Percentiles rank a stretch among this genome's conserved stretches.
These are phyloP conservation scores for Polyporus tsugae DNA, from an alignment of 1,284 basidiomycete genomes.

Conservation along the genomic window DNA sequence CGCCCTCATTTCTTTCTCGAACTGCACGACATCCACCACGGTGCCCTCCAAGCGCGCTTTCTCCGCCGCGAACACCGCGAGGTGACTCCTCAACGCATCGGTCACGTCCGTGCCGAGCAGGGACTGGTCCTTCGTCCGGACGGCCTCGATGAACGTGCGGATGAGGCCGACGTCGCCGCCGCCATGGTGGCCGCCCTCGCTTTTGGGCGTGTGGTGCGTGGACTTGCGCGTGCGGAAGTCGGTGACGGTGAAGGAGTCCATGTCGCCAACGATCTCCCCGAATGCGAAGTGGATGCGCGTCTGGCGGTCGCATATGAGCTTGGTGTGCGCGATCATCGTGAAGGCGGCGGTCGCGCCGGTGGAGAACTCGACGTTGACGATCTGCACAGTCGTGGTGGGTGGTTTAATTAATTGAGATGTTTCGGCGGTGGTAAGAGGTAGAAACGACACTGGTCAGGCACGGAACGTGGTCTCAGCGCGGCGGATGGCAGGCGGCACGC, in stretches of 20 bases:
- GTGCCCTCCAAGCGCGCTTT: slow-evolving; percentile 70
- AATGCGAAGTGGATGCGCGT: slow-evolving; percentile 75
- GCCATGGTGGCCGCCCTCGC: slow-evolving; percentile 77
- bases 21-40: slow-evolving; percentile 71
- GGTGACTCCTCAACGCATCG: slow-evolving; percentile 79
- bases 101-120: slow-evolving; percentile 70
- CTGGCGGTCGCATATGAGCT: slow-evolving; percentile 76
- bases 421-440: background rate
- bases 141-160: slow-evolving; percentile 76
- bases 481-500: slow-evolving; percentile 2
- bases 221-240: slow-evolving; percentile 72
- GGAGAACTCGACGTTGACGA: slow-evolving; percentile 85
- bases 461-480: background rate
- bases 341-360: slow-evolving; percentile 81
- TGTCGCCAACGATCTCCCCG: slow-evolving; percentile 82
- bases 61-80: slow-evolving; percentile 88
- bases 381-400: slow-evolving; percentile 43
- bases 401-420: background rate
- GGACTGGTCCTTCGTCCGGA: slow-evolving; percentile 66
- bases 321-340: slow-evolving; percentile 83
- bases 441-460: background rate
- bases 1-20: slow-evolving; percentile 60
- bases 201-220: slow-evolving; percentile 57
- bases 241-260: slow-evolving; percentile 77
- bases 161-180: slow-evolving; percentile 84